Percentiles rank a stretch among this genome's conserved stretches.
These are phyloP conservation scores for Hydnomerulius pinastri DNA, from an alignment of 768 basidiomycete species.

Conservation along the genomic window DNA sequence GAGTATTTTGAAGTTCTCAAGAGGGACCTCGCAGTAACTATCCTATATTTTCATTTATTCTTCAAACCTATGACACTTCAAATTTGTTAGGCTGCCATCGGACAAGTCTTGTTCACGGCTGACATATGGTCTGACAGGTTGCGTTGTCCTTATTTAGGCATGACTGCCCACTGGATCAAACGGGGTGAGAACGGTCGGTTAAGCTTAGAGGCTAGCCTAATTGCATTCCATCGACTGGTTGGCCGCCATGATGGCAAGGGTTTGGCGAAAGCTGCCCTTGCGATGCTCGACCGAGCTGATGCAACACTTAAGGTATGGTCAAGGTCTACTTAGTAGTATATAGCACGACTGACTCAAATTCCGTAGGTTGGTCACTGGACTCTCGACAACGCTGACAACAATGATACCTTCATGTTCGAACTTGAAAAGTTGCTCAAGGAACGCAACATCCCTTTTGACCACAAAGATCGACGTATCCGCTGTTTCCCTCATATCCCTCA, in stretches of 20 bases:
- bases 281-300: not conserved
- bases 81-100: slow-evolving; percentile 7
- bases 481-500: slow-evolving; percentile 22
- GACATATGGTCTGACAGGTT: slow-evolving; percentile 37
- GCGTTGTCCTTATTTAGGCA: slow-evolving; percentile 30
- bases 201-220: slow-evolving; percentile 3
- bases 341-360: not conserved
- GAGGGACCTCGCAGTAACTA: slow-evolving; percentile 21
- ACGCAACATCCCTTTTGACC: slow-evolving; percentile 9
- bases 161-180: slow-evolving; percentile 34
- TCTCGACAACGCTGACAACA: slow-evolving; percentile 18
- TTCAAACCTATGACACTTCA: not conserved
- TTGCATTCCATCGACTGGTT: slow-evolving; percentile 14
- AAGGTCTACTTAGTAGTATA: too few relatives aligned
- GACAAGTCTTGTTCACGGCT: slow-evolving; percentile 26
- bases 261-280: not conserved
- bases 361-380: not conserved
- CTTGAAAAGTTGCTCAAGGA: not conserved
- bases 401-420: slow-evolving; percentile 11
- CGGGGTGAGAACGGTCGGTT: not conserved
- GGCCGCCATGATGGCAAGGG: slow-evolving; percentile 14
- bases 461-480: slow-evolving; percentile 6
- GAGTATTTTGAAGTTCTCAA: slow-evolving; percentile 22
- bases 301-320: not conserved
- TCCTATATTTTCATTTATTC: not conserved